phyloP scores from a whole-genome alignment of 306 rosid genomes.

The Castanea mollissima region DNA sequence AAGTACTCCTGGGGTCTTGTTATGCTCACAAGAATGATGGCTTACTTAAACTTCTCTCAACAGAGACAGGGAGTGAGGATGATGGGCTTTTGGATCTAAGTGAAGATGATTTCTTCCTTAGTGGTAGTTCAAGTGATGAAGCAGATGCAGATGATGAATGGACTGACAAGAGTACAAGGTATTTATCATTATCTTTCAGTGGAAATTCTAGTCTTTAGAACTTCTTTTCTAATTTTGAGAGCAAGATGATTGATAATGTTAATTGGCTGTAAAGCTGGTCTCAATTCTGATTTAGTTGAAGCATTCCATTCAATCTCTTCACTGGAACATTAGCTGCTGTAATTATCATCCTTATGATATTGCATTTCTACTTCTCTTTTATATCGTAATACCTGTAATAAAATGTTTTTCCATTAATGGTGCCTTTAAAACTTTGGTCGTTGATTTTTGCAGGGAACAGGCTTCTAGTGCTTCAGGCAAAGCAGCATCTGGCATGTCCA shows the following conservation, averaged over 20 bases:
- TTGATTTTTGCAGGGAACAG: slow-evolving; percentile 73
- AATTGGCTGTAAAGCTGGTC: not conserved
- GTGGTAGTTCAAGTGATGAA: slow-evolving; percentile 92
- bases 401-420: slow-evolving; percentile 1
- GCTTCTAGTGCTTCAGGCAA: slow-evolving; percentile 98
- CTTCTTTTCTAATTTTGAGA: not conserved
- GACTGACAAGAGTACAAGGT: slow-evolving; percentile 96
- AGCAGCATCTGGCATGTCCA: slow-evolving; percentile 95
- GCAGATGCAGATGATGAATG: slow-evolving; percentile 99
- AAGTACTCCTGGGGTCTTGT: not conserved
- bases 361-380: slow-evolving; percentile 2
- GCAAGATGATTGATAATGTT: not conserved
- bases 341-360: not conserved
- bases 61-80: slow-evolving; percentile 98
- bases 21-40: not conserved
- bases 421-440: not conserved
- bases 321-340: not conserved
- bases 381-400: not conserved
- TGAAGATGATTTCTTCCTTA: slow-evolving; percentile 89
- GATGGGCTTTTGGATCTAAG: slow-evolving; percentile 93
- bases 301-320: not conserved
- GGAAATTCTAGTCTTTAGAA: slow-evolving; percentile 12
- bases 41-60: slow-evolving; percentile 10
- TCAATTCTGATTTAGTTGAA: not conserved
- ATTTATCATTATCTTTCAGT: slow-evolving; percentile 5